Base-by-base conservation (phyloP, 495 filamentous ascomycete species). In the Echria macrotheca region DNA sequence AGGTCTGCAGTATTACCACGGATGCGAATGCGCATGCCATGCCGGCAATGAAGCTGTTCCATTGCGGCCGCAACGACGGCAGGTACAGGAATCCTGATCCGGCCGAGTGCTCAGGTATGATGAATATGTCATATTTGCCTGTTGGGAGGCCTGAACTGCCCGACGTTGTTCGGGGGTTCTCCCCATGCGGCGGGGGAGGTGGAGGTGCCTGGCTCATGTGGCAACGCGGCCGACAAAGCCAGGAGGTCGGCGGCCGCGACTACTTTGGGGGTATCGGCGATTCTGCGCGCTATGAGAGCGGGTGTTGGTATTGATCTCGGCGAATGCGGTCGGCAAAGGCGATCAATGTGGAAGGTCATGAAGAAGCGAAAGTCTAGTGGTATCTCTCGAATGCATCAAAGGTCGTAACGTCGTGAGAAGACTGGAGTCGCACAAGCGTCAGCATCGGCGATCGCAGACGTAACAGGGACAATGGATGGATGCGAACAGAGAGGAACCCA, bases 61-160 rank as follows among this genome's bases (percentile, higher is more conserved):
- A 74, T 57, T 95, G 81, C 21, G 87, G 83, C 59, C 85, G 77
- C 23, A 98, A 65, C 0, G 88, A 96, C 0, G 93, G 93, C 18
- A 98, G 80, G 66, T 98, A 98, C 8, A 98, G 71, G 64, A 98
- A 96, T 9, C 93, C 93, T 0, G 81, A 78, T 50, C 93, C 93
- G 10, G 91, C 78, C 7, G 89, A 90, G 60, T 96, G 88, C n/a
- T 87, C 87, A 2, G 93, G 91, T 49, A 98, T 89, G 56, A 98
- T 84, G 70, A 96, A 96, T 68, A 96, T 94, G 68, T 97, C 91
- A 71, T 94, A 97, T 62, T 90, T 89, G 23, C 89, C 88, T 0
- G 80, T 68, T 0, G 88, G 89, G 2, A 94, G 74, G 46, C 82
- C 85, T 7, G 67, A 61, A 33, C 71, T 71, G 40, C 62, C 73